Evolutionary conservation across 1,284 basidiomycete genomes (phyloP), one percentile per base, ranked within the genome.

Genomic region (Papiliotrema terrestris): DNA sequence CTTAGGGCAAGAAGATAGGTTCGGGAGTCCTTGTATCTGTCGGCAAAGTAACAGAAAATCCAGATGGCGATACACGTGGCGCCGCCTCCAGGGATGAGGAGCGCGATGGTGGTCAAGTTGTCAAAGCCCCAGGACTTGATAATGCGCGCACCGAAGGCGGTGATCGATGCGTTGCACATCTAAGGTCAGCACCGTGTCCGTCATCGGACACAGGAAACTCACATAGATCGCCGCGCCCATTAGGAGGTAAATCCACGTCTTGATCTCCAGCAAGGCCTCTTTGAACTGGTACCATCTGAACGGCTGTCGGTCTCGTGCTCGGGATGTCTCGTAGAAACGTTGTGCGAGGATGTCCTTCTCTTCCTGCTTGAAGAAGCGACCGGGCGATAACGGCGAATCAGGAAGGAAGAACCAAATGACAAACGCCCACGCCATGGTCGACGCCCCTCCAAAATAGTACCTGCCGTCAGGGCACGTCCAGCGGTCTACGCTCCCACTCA

Each of bases 101-200:
- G 67, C 6, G 79, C 74, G 54, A 78, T 79, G 2, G 77, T 73
- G 37, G 76, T 69, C 1, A 81, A 65, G 2, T 73, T 66, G 1
- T 73, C 71, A 67, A 80, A 81, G 5, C 80, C 80, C 46, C 80
- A 78, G 2, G 65, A 62, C 45, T 64, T 62, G 66, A 81, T 77
- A 59, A 82, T 80, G 44, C 76, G 62, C 0, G 78, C 74, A 5
- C 79, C 79, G 55, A 82, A 82, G 0, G 77, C 79, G 3, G 71
- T 75, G 66, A 80, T 60, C 54, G 78, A 52, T 55, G 71, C 61
- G 69, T 79, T 69, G 57, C 66, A 72, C 46, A 73, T 66, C 57
- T 63, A 42, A 29, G n/a, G 23, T 45, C 19, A 13, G n/a, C 8
- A 39, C n/a, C n/a, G n/a, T n/a, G n/a, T 32, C 29, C 29, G 29